Conservation (phyloP, 139 green algal species). For the Asterochloris erici region DNA sequence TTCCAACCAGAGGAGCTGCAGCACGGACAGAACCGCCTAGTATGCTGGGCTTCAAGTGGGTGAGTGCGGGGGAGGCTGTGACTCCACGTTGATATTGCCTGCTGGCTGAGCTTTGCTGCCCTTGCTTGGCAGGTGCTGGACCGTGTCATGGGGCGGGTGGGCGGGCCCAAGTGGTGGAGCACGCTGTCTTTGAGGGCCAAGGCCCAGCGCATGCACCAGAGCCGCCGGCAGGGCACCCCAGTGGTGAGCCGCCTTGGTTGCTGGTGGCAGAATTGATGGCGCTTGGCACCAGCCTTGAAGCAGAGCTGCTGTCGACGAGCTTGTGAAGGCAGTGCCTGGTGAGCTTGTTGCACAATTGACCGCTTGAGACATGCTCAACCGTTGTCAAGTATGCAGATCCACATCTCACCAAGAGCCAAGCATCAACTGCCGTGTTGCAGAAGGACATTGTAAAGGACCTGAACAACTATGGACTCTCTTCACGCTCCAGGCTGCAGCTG, state of each 20-base stretch:
- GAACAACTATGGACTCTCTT: constrained; percentile 45
- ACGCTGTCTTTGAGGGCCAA: constrained; percentile 45
- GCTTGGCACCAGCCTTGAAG: too few relatives aligned
- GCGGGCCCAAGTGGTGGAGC: constrained; percentile 58
- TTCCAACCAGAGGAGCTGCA: constrained; percentile 63
- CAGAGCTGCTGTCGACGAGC: too few relatives aligned
- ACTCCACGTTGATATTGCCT: too few relatives aligned
- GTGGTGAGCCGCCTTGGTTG: not conserved
- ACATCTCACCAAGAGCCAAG: not conserved
- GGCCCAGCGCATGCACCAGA: constrained; percentile 34
- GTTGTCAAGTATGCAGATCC: not conserved
- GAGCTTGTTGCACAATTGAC: not conserved
- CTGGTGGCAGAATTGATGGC: too few relatives aligned
- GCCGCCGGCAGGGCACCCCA: constrained; percentile 9
- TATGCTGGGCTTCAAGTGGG: too few relatives aligned
- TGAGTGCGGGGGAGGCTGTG: too few relatives aligned
- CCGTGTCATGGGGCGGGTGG: constrained; percentile 49
- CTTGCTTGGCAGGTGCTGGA: constrained; percentile 59
- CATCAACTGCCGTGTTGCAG: constrained; percentile 4
- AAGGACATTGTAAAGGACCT: constrained; percentile 41
- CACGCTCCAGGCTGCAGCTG: constrained; percentile 23
- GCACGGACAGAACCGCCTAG: too few relatives aligned
- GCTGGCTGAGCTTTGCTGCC: too few relatives aligned
- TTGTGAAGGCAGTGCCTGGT: not conserved
- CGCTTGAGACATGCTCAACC: too few relatives aligned